Conservation (phyloP, 495 filamentous ascomycete species). For the Clavariopsis aquatica region DNA sequence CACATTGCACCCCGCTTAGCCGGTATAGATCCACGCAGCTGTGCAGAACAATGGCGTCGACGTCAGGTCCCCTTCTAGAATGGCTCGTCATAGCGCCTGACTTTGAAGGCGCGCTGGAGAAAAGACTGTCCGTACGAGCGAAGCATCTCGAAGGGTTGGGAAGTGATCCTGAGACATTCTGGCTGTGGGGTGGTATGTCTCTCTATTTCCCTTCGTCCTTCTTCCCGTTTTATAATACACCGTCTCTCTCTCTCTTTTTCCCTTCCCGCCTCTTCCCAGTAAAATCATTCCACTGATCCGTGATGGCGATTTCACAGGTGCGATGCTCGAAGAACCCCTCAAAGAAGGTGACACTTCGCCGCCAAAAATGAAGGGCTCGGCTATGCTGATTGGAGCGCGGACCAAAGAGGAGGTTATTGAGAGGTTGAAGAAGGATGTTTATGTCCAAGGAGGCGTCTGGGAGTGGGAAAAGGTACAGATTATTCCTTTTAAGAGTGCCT, state of each 20-base stretch:
- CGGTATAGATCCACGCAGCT: not conserved
- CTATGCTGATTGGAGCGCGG: conserved; percentile 62
- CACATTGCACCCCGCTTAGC: not conserved
- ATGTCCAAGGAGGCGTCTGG: conserved; percentile 73
- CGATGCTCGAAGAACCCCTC: conserved; percentile 67
- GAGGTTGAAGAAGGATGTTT: conserved; percentile 70
- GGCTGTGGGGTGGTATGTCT: conserved; percentile 36
- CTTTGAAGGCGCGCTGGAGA: conserved; percentile 62
- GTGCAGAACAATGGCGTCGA: not conserved
- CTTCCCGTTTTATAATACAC: not conserved
- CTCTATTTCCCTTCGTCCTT: conserved; percentile 34
- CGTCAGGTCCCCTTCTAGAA: conserved; percentile 50
- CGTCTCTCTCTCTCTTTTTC: no score
- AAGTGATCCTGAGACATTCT: conserved; percentile 31
- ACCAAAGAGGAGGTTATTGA: conserved; percentile 69
- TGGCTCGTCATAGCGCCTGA: conserved; percentile 88
- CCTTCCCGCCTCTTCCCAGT: not conserved
- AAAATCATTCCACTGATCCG: not conserved
- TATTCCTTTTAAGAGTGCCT: conserved; percentile 45
- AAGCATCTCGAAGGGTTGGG: conserved; percentile 29
- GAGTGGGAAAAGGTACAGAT: conserved; percentile 69
- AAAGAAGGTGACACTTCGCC: conserved; percentile 55
- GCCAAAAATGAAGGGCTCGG: conserved; percentile 69
- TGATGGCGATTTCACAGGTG: conserved; percentile 54
- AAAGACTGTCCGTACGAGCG: conserved; percentile 71